These are phyloP conservation scores for Fraxinus cuspidata DNA, from an alignment of 257 asterid species.

Conservation along the genomic window DNA sequence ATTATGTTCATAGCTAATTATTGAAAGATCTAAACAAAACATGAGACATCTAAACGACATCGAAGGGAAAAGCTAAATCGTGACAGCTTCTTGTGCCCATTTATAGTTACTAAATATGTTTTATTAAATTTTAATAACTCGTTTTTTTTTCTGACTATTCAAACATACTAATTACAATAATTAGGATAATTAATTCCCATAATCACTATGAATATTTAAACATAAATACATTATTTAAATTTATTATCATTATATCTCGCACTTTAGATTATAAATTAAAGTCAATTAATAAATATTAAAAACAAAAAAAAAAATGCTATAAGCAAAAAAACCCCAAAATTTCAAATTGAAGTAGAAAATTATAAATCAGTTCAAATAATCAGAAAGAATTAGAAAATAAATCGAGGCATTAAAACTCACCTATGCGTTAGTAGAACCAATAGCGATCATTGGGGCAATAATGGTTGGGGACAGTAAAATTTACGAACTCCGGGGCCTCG, in stretches of 20 bases:
- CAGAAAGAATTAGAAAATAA: background rate
- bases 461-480: too few relatives aligned
- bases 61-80: background rate
- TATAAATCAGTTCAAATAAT: background rate
- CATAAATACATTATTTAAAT: background rate
- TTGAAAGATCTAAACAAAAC: too few relatives aligned
- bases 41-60: too few relatives aligned
- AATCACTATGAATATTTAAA: background rate
- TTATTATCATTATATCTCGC: background rate
- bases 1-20: too few relatives aligned
- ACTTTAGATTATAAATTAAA: too few relatives aligned
- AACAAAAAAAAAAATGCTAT: background rate
- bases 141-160: too few relatives aligned
- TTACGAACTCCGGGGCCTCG: too few relatives aligned
- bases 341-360: background rate
- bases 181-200: background rate
- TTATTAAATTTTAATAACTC: too few relatives aligned
- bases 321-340: background rate
- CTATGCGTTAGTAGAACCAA: slow-evolving; percentile 63
- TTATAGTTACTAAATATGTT: too few relatives aligned
- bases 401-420: slow-evolving; percentile 35
- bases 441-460: too few relatives aligned
- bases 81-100: too few relatives aligned
- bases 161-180: background rate
- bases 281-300: too few relatives aligned